These are phyloP conservation scores for Mikania micrantha DNA, from an alignment of 129 eudicot genomes.

Conservation along the genomic window DNA sequence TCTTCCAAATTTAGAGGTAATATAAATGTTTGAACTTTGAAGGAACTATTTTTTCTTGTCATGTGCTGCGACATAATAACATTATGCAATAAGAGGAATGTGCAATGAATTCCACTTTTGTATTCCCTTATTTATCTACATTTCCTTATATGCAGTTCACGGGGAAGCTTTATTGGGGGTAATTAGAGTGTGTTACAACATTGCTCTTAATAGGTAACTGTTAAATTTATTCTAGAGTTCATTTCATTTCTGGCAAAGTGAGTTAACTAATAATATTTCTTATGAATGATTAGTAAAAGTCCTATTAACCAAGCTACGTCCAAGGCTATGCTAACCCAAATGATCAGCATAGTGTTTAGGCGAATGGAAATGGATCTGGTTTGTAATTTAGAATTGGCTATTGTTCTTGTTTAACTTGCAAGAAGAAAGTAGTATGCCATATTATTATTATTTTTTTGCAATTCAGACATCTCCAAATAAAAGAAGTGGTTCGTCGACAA, in stretches of 20 bases:
- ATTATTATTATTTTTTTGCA: constrained; percentile 22
- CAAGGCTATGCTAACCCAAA: constrained; percentile 97
- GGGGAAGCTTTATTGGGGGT: constrained; percentile 93
- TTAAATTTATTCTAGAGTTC: constrained; percentile 2
- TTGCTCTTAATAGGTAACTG: constrained; percentile 90
- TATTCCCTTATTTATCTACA: neutral
- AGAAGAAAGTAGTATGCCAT: neutral
- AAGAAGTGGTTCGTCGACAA: constrained; percentile 31
- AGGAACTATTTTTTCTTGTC: neutral
- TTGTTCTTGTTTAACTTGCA: neutral
- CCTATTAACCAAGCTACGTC: constrained; percentile 97
- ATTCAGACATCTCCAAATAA: constrained; percentile 36
- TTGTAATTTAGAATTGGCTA: constrained; percentile 12
- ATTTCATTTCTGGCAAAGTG: neutral
- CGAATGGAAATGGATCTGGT: constrained; percentile 95
- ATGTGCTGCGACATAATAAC: constrained; percentile 1
- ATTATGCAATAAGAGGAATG: constrained; percentile 6
- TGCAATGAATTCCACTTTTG: neutral
- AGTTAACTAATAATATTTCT: constrained; percentile 15
- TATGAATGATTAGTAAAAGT: constrained; percentile 72
- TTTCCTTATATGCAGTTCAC: constrained; percentile 62
- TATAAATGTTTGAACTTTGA: neutral
- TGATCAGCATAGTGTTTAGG: constrained; percentile 90
- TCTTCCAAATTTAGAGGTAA: constrained; percentile 93
- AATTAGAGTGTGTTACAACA: constrained; percentile 90